Evolutionary conservation across 257 asterid species (phyloP), one percentile per base, ranked within the genome.

Genomic region (Craterostigma plantagineum): DNA sequence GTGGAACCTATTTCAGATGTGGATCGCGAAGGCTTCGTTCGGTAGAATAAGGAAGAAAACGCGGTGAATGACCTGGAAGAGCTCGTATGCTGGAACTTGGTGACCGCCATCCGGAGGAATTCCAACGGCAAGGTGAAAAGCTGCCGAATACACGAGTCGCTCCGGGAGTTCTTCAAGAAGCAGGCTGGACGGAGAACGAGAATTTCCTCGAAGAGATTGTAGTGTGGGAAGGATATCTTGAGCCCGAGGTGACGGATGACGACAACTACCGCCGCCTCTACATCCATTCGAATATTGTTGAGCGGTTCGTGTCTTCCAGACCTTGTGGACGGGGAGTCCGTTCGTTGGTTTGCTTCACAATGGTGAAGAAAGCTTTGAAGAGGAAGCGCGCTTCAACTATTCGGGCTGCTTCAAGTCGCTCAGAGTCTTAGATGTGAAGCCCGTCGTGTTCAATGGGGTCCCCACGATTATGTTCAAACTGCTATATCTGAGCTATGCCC

Each of bases 11-110:
- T 39, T 57, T 8, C 46, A 38, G 10, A 9, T 59, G 41, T 64
- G 66, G 66, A 48, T 55, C 4, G 63, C 63, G 66, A 59, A 35
- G 70, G 70, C 1, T 54, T 63, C 38, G 42, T 58, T 10, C 57
- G 36, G 16, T 42, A 16, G 37, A 35, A 16, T 12, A 13, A 9
- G 30, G 64, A 63, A 38, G 51, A 53, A 48, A 18, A 46, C 7
- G 61, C 65, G 9, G 54, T 43, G 12, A 50, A 35, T 18, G 33
- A 49, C 34, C 39, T 58, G 49, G 55, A 45, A 16, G 59, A 58
- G 39, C 62, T 58, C 33, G 43, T 49, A 7, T 43, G 33, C 38
- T 53, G 58, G 37, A 58, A 49, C 44, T 49, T 58, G n/a, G 23
- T 54, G 7, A 53, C 49, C 48, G 35, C 54, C 17, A 33, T 15